Base-by-base conservation (phyloP, 768 basidiomycete genomes). In the Mrakia hoshinonis region DNA sequence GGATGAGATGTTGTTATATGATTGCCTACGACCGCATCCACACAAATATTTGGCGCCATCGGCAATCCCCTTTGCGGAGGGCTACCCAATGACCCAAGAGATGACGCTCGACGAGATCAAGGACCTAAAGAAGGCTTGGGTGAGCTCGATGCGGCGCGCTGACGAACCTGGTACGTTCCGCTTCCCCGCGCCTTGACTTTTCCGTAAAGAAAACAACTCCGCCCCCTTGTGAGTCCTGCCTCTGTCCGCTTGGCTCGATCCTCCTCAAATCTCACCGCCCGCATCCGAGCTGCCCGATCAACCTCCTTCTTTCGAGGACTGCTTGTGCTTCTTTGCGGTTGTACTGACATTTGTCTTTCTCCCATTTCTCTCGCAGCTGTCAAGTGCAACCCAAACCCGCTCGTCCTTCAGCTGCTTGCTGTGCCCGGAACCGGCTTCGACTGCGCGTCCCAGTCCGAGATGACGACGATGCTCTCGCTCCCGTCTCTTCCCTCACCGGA, bases 361-460 rank as follows among this genome's bases (percentile, higher is more conserved):
- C 75, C 68, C 78, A 29, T 12, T 24, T 29, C 11, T 47, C n/a
- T 13, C 18, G 4, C 65, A 92, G 92, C 96, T 72, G 87, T 98
- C 77, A 99, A 99, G 82, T 96, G 92, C 82, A 99, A 99, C 82
- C 95, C 96, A 24, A 94, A 98, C 77, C 92, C 93, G 4, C 91
- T 91, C 77, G 87, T 99, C 70, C 83, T 98, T 63, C 88, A 92
- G 72, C 85, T 99, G 63, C 85, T 99, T 51, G 91, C 91, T 22
- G 86, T 91, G 38, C 81, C 96, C 62, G 96, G 96, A 34, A 83
- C 90, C 1, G 93, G 93, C 20, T 99, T 99, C 81, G 96, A 99
- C 80, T 98, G 96, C 76, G 96, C 96, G 20, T 98, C 95, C 49
- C 89, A 91, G 75, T 87, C 88, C 70, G 96, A 99, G 81, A 97